A percentile compares a stretch with the other conserved stretches of the same genome.
Conservation (phyloP, 1,139 yeast genomes). For the Lodderomyces pseudojiufengensis region DNA sequence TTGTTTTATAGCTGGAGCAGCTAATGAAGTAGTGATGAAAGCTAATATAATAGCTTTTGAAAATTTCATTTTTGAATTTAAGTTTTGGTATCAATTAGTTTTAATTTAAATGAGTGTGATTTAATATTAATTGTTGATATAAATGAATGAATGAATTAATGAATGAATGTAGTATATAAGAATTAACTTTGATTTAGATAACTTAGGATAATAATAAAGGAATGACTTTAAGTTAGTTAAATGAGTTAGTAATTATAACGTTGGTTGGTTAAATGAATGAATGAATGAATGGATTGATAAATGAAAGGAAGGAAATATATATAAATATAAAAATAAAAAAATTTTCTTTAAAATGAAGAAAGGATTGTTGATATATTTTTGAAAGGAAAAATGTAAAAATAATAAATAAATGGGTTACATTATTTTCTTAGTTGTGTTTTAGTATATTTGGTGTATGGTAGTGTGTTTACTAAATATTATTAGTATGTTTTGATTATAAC, state of each 20-base stretch:
- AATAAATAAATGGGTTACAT: background rate
- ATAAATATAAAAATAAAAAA: background rate
- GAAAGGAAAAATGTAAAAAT: constrained; percentile 1
- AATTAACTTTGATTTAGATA: background rate
- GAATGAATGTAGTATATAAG: background rate
- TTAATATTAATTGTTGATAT: constrained; percentile 1
- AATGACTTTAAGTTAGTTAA: constrained; percentile 12
- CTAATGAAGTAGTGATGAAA: constrained; percentile 39
- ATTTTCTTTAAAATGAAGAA: no score
- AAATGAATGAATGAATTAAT: constrained; percentile 1
- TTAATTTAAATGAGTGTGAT: constrained; percentile 1
- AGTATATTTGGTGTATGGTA: no score
- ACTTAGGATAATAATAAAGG: constrained; percentile 6
- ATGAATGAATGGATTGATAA: background rate
- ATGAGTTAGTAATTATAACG: background rate
- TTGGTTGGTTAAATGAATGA: background rate
- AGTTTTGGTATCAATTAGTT: no score
- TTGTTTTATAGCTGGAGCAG: constrained; percentile 46
- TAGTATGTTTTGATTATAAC: no score
- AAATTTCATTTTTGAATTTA: constrained; percentile 30
- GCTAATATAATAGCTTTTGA: constrained; percentile 28
- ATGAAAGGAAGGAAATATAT: background rate
- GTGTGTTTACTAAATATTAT: no score
- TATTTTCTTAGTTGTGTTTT: no score
- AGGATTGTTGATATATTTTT: background rate